Base-by-base conservation (phyloP, 108 stramenopile genomes). In the Thalassiosira profunda region DNA sequence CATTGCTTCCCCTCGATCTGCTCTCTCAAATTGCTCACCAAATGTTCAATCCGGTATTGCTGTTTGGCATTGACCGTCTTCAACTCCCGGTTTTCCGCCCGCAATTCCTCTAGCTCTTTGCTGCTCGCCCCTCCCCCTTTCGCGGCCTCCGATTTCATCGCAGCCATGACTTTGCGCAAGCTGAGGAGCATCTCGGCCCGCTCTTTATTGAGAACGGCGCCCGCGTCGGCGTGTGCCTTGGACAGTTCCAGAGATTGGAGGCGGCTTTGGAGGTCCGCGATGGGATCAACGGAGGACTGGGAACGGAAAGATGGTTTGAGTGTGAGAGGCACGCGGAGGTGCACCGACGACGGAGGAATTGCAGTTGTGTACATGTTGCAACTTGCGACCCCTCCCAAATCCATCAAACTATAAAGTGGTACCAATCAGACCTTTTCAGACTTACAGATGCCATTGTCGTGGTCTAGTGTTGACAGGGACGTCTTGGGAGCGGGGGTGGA, bases 21-120 rank as follows among this genome's bases (percentile, higher is more conserved):
- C 37, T 35, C 62, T 31, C 75, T 67, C 54, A 76, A 69, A 54
- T 76, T 68, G 63, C 58, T 36, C 10, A 69, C 75, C 67, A 76
- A 63, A 68, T 76, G 75, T 20, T 76, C 54, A 57, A 76, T 76
- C 12, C 75, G 48, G 47, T 76, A 76, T 8, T 60, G 31, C 38
- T 76, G 75, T 38, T 76, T 76, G 46, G 75, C 67, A 76, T 76
- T 76, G 20, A 76, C 52, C 43, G 68, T 76, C 46, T 68, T 76
- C 60, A 76, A 63, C 40, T 63, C 67, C 43, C 58, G 46, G 55
- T 76, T 76, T 43, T 76, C 75, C 48, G 60, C 75, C 42, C 37
- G 55, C 62, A 76, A 58, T 63, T 35, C 53, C 7, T 68, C 67
- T 5, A 76, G 30, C 29, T 76, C 75, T 20, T 76, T 76, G 35